Evolutionary conservation across 495 filamentous ascomycete genomes (phyloP), one percentile per base, ranked within the genome.

Genomic region (Extremus antarcticus): DNA sequence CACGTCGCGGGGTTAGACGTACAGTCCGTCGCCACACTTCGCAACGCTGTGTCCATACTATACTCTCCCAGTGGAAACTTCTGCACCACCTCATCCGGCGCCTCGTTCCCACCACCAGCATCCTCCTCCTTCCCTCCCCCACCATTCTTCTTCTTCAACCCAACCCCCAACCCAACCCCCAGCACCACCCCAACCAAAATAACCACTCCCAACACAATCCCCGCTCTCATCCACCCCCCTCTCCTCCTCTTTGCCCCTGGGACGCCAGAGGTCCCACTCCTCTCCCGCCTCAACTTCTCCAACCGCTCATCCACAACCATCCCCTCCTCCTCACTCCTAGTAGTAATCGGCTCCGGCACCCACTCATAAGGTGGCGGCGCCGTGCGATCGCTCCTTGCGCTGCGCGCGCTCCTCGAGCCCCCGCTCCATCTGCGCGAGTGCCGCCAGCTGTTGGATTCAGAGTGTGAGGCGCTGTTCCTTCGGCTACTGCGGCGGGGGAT

Each of bases 31-130:
- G 65, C 63, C 2, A 74, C 60, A 20, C 61, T 75, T 32, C 70
- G 58, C n/a, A 83, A 75, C 58, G 71, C 75, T n/a, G 76, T 78
- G 9, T 70, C 68, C 53, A 83, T 66, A 47, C 71, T 66, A 61
- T 77, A 84, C 23, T 73, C 73, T 23, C 81, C 81, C 0, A 71
- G 62, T 1, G 81, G 81, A 59, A 83, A 82, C 46, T 49, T 25
- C 25, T 49, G 53, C 10, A 29, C 43, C 43, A 43, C 8, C 15
- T 3, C 17, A 45, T 45, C 41, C 19, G 41, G 17, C 19, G 7
- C 16, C 3, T n/a, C 41, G 15, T n/a, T n/a, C 17, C 19, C 16
- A n/a, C 8, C 8, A 17, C 19, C 7, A 7, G 8, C 19, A 4
- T 45, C 41, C 7, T 7, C 24, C 23, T 45, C n/a, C 7, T 45